A percentile compares a stretch with the other conserved stretches of the same genome.
Evolutionary conservation across 176 grass and related monocot genomes (phyloP).

Genomic region (Oryza rufipogon): DNA sequence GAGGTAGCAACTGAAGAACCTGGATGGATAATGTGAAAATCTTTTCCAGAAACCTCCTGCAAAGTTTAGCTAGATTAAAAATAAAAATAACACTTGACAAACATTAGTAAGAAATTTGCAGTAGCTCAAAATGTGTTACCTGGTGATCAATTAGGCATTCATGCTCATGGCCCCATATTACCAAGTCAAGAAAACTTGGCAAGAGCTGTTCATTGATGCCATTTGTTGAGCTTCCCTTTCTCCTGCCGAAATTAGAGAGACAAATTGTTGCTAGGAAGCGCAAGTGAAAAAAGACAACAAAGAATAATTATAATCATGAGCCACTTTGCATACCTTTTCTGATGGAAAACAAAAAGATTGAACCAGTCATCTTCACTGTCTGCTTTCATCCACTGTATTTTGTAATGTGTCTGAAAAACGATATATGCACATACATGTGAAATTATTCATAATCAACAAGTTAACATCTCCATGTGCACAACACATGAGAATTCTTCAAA

Average conservation of each 20-base stretch:
- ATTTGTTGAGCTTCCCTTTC: constrained; percentile 49
- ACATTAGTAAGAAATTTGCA: neutral
- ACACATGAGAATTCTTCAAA: neutral
- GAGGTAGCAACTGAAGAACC: constrained; percentile 88
- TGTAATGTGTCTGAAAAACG: constrained; percentile 66
- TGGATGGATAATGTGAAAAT: constrained; percentile 89
- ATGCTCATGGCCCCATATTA: constrained; percentile 93
- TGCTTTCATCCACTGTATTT: constrained; percentile 69
- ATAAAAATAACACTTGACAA: neutral
- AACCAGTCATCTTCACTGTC: constrained; percentile 77
- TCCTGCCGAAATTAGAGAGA: constrained; percentile 44
- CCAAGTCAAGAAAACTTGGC: constrained; percentile 75
- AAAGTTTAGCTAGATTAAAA: constrained; percentile 25
- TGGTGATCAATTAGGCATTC: constrained; percentile 79
- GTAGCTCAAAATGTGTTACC: constrained; percentile 40
- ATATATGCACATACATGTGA: constrained; percentile 11
- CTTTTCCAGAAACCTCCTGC: constrained; percentile 76
- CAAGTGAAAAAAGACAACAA: neutral
- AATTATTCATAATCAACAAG: neutral
- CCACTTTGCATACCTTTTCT: constrained; percentile 59
- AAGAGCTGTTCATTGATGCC: constrained; percentile 70
- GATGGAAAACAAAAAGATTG: constrained; percentile 87
- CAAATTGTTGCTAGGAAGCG: neutral
- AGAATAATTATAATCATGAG: neutral
- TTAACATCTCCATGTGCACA: neutral